Conservation (phyloP, 495 filamentous ascomycete species). For the Podospora comata region DNA sequence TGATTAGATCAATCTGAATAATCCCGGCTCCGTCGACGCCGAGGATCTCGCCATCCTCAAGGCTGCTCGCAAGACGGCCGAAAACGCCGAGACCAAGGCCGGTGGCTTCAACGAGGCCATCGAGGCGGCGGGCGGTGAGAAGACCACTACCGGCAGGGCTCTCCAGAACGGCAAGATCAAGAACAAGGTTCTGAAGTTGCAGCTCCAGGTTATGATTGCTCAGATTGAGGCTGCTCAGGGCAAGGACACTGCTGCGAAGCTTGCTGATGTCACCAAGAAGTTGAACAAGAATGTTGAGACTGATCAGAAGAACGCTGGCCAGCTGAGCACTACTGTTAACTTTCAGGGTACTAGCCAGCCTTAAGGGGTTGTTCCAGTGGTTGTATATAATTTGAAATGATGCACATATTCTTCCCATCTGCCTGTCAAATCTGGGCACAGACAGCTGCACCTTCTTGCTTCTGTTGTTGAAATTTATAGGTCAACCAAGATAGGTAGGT, state of each 20-base stretch:
- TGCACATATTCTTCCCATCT: neutral
- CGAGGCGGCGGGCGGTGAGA: slow-evolving; percentile 34
- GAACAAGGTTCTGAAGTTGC: slow-evolving; percentile 55
- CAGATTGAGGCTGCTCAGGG: slow-evolving; percentile 39
- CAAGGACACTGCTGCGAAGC: slow-evolving; percentile 33
- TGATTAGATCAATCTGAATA: slow-evolving; percentile 34
- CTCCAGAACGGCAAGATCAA: slow-evolving; percentile 52
- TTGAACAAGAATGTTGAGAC: slow-evolving; percentile 44
- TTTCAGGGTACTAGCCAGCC: slow-evolving; percentile 30
- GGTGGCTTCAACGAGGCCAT: slow-evolving; percentile 48
- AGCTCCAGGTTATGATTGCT: slow-evolving; percentile 36
- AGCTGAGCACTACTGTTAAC: slow-evolving; percentile 32
- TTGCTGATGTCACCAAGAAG: slow-evolving; percentile 41
- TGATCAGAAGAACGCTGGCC: slow-evolving; percentile 37
- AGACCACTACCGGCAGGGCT: slow-evolving; percentile 29
- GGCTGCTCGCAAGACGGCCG: slow-evolving; percentile 37
- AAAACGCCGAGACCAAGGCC: slow-evolving; percentile 38
- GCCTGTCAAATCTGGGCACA: neutral
- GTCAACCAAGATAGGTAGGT: too few species aligned
- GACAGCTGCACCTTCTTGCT: too few species aligned
- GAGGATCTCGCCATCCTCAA: slow-evolving; percentile 42
- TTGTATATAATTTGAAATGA: neutral
- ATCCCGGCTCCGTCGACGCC: slow-evolving; percentile 36
- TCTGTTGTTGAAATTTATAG: too few species aligned
- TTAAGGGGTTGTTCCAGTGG: neutral